Evolutionary conservation across 2,329 filamentous ascomycete genomes (phyloP), one percentile per base, ranked within the genome.

Genomic region (Botrytis aclada): DNA sequence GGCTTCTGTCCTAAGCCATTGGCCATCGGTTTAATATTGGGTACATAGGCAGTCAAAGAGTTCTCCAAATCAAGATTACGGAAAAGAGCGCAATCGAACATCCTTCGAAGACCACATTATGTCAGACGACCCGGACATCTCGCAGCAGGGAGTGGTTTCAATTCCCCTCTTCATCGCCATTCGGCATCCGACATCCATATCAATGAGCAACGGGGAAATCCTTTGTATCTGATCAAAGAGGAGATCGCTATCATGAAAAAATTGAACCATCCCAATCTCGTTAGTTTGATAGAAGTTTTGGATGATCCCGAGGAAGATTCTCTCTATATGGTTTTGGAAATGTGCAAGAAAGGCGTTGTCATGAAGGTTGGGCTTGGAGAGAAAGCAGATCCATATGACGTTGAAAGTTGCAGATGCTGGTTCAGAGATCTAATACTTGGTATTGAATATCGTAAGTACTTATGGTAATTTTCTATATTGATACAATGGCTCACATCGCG

Each of bases 231-330:
- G 74, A 98, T 99, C 81, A 92, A 94, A 74, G 93, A 97, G 82
- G 96, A 99, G 82, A 96, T 98, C 79, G 96, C 96, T 73, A 97
- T 98, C 80, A 98, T 99, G 95, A 99, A 98, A 86, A 98, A 98
- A 83, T 87, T 98, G 64, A 91, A 98, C 80, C 96, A 99, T 80
- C 92, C 90, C 41, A 99, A 98, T 80, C 85, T 99, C n/a, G 95
- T 98, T 22, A 90, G 92, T 63, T 84, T 99, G 69, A 93, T 97
- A 76, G 96, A 99, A 83, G 96, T 99, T 4, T 85, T 99, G 69
- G 96, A 98, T 81, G 96, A 98, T 80, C 95, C 96, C 0, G 91
- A 95, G 65, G 94, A 98, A 80, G 96, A 99, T 82, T 97, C 95
- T 4, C 84, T 99, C 20, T 99, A 98, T 83, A 98, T 99, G 93